Conservation (phyloP, 2,329 filamentous ascomycete genomes). For the Geosmithia morbida region DNA sequence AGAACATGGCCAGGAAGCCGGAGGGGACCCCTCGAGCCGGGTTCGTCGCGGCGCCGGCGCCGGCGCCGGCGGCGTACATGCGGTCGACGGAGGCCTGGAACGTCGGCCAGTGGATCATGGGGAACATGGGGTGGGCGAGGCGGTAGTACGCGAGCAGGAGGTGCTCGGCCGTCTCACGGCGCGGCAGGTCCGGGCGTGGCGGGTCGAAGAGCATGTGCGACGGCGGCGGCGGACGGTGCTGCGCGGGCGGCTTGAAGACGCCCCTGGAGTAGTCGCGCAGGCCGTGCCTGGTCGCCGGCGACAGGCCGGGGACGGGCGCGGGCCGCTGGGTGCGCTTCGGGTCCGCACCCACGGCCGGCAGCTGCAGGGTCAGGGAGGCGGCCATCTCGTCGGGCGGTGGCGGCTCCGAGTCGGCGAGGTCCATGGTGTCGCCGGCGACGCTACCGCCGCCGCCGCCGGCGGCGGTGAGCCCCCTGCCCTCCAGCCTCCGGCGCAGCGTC, state of each 20-base stretch:
- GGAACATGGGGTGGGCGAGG: conserved; percentile 66
- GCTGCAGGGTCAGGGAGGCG: conserved; percentile 29
- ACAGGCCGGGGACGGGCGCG: conserved; percentile 51
- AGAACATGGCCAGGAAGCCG: conserved; percentile 69
- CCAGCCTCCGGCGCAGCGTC: conserved; percentile 52
- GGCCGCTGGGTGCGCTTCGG: conserved; percentile 49
- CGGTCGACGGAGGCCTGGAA: conserved; percentile 65
- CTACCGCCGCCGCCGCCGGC: neutral
- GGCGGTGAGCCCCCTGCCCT: conserved; percentile 16
- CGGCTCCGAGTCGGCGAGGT: conserved; percentile 19
- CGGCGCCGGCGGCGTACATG: conserved; percentile 51
- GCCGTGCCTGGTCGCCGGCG: conserved; percentile 55
- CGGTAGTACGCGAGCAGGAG: conserved; percentile 63
- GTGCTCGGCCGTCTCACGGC: conserved; percentile 53
- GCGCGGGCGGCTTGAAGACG: conserved; percentile 64
- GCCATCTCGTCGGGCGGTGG: conserved; percentile 24
- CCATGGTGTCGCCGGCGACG: conserved; percentile 15
- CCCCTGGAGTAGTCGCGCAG: conserved; percentile 62
- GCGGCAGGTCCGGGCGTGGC: conserved; percentile 51
- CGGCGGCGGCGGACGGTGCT: conserved; percentile 39
- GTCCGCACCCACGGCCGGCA: conserved; percentile 52
- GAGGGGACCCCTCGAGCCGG: conserved; percentile 27
- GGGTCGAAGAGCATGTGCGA: conserved; percentile 26
- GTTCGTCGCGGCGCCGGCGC: too few relatives aligned
- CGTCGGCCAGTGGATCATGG: conserved; percentile 76